phyloP scores from a whole-genome alignment of 176 grass and related monocot species.

The Areca catechu region DNA sequence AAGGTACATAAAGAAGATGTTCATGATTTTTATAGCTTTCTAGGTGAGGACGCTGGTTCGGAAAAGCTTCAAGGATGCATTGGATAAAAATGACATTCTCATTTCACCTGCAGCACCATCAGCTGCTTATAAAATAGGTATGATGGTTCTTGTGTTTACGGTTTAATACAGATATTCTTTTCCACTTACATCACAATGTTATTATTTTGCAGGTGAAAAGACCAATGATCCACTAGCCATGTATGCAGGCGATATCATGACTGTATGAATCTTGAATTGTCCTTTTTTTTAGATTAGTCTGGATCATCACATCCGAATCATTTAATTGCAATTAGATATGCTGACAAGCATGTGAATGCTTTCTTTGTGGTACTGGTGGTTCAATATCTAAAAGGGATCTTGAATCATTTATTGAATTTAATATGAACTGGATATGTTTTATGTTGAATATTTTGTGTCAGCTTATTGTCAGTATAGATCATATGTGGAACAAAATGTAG shows the following conservation, averaged over 20 bases:
- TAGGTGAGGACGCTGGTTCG: constrained; percentile 93
- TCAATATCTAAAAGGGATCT: too few relatives aligned
- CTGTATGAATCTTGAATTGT: constrained; percentile 38
- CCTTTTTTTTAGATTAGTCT: neutral
- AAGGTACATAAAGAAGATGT: neutral
- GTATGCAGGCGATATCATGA: constrained; percentile 96
- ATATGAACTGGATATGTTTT: neutral
- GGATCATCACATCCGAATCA: too few relatives aligned
- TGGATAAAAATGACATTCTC: constrained; percentile 63
- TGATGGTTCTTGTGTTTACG: constrained; percentile 1
- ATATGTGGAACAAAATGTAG: too few relatives aligned
- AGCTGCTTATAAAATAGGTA: constrained; percentile 92
- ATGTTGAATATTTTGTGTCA: constrained; percentile 4
- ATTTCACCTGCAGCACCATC: constrained; percentile 90
- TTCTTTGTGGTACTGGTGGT: too few relatives aligned
- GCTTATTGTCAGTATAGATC: neutral
- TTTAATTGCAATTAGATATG: too few relatives aligned
- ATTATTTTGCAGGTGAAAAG: constrained; percentile 70
- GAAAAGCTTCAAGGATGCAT: constrained; percentile 84
- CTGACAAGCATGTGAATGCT: too few relatives aligned
- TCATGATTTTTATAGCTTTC: constrained; percentile 22
- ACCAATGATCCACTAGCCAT: constrained; percentile 88
- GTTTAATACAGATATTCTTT: constrained; percentile 9
- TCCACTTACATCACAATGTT: neutral
- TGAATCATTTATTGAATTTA: too few relatives aligned